These are phyloP conservation scores for Austroboletus eburneus DNA, from an alignment of 768 basidiomycete genomes.

Conservation along the genomic window DNA sequence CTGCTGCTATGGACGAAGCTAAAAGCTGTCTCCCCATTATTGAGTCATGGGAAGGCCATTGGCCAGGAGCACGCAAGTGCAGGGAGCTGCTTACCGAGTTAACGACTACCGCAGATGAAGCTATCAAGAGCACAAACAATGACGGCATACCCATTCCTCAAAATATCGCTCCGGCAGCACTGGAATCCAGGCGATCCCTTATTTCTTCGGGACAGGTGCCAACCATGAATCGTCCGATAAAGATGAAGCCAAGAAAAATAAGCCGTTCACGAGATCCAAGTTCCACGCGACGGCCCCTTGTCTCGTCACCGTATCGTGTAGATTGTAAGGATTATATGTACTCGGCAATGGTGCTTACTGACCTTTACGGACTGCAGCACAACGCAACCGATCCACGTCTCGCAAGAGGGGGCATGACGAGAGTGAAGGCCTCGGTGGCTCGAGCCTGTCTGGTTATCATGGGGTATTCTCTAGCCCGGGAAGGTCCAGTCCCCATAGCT, in stretches of 20 bases:
- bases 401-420: conserved; percentile 72
- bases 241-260: conserved; percentile 48
- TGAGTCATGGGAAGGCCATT: conserved; percentile 78
- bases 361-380: conserved; percentile 36
- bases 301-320: conserved; percentile 61
- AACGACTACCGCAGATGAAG: conserved; percentile 64
- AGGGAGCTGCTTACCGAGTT: conserved; percentile 74
- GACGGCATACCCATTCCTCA: conserved; percentile 25
- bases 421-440: conserved; percentile 46
- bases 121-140: conserved; percentile 39
- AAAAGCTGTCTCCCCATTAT: conserved; percentile 66
- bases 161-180: conserved; percentile 30
- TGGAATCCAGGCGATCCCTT: conserved; percentile 56
- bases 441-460: conserved; percentile 39
- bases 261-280: conserved; percentile 59
- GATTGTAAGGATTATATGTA: conserved; percentile 44
- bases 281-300: conserved; percentile 49
- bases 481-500: conserved; percentile 64
- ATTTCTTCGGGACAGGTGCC: conserved; percentile 39
- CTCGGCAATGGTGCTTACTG: conserved; percentile 10
- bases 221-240: conserved; percentile 45
- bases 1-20: conserved; percentile 79
- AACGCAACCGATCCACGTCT: conserved; percentile 72
- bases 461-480: conserved; percentile 56
- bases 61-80: conserved; percentile 88